Conservation (phyloP, 2,329 filamentous ascomycete genomes). For the Aspergillus sp. region DNA sequence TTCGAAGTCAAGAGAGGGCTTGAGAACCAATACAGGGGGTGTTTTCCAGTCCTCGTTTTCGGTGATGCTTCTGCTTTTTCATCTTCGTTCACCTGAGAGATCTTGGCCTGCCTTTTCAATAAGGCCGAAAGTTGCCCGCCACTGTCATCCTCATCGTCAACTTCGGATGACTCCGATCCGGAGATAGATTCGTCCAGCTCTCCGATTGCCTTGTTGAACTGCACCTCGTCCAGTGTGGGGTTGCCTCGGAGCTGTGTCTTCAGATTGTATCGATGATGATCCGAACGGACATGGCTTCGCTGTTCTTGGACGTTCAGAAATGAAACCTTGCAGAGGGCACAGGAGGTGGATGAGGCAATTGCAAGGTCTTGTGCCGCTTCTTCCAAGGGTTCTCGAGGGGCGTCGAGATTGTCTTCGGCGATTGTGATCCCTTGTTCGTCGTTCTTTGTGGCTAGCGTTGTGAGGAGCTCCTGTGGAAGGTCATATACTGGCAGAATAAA, state of each 20-base stretch:
- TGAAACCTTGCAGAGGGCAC: constrained; percentile 71
- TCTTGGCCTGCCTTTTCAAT: constrained; percentile 76
- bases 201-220: constrained; percentile 83
- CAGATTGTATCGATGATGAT: constrained; percentile 90
- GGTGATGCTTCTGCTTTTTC: constrained; percentile 39
- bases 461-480: constrained; percentile 70
- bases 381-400: constrained; percentile 22
- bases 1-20: constrained; percentile 73
- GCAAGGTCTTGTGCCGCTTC: constrained; percentile 38
- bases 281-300: constrained; percentile 79
- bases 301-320: constrained; percentile 77
- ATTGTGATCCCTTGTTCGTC: constrained; percentile 33
- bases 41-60: constrained; percentile 60
- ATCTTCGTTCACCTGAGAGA: constrained; percentile 53
- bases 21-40: constrained; percentile 81
- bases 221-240: constrained; percentile 68
- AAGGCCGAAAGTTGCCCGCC: constrained; percentile 65
- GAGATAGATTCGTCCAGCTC: constrained; percentile 93
- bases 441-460: constrained; percentile 61
- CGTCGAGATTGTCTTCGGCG: constrained; percentile 21
- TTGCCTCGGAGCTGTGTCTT: constrained; percentile 82
- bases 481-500: constrained; percentile 66
- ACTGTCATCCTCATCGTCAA: constrained; percentile 61
- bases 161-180: constrained; percentile 65
- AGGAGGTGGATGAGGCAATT: constrained; percentile 64